Evolutionary conservation across 192 early-diverging fungal species (phyloP).

Genomic region (Allomyces javanicus): DNA sequence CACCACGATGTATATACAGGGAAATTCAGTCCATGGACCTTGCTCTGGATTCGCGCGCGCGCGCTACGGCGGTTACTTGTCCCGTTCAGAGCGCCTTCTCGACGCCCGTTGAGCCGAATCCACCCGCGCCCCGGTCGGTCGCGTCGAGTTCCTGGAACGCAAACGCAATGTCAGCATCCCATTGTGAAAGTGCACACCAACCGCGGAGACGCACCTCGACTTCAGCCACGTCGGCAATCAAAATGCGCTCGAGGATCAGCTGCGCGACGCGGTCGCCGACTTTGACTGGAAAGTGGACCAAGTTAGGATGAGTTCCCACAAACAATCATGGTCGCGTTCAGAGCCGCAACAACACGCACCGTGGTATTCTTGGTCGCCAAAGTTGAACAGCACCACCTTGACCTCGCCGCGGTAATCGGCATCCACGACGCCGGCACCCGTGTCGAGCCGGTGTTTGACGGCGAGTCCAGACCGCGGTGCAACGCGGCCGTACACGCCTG

Average conservation of each 20-base stretch:
- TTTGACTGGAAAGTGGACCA: slow-evolving; percentile 33
- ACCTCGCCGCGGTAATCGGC: slow-evolving; percentile 75
- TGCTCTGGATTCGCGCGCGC: too few species aligned
- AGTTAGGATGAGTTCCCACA: background rate
- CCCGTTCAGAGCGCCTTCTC: too few species aligned
- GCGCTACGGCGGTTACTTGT: too few species aligned
- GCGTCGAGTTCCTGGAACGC: slow-evolving; percentile 17
- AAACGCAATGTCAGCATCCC: background rate
- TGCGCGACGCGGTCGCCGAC: slow-evolving; percentile 91
- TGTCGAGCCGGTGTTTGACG: slow-evolving; percentile 71
- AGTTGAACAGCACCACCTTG: slow-evolving; percentile 77
- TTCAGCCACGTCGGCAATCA: slow-evolving; percentile 55
- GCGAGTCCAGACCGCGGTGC: slow-evolving; percentile 86
- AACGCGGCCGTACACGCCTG: slow-evolving; percentile 81
- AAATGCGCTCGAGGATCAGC: slow-evolving; percentile 73
- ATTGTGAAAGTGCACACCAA: background rate
- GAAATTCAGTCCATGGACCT: too few species aligned
- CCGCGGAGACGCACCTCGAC: slow-evolving; percentile 32
- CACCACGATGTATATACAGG: too few species aligned
- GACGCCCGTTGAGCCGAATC: slow-evolving; percentile 52
- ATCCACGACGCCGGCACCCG: slow-evolving; percentile 81
- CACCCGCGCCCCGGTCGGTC: slow-evolving; percentile 36
- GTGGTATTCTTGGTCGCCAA: slow-evolving; percentile 40
- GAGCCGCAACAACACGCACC: slow-evolving; percentile 8
- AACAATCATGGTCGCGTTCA: background rate